Conservation (phyloP, 139 green algal species). For the Tetradesmus lagerheimii region DNA sequence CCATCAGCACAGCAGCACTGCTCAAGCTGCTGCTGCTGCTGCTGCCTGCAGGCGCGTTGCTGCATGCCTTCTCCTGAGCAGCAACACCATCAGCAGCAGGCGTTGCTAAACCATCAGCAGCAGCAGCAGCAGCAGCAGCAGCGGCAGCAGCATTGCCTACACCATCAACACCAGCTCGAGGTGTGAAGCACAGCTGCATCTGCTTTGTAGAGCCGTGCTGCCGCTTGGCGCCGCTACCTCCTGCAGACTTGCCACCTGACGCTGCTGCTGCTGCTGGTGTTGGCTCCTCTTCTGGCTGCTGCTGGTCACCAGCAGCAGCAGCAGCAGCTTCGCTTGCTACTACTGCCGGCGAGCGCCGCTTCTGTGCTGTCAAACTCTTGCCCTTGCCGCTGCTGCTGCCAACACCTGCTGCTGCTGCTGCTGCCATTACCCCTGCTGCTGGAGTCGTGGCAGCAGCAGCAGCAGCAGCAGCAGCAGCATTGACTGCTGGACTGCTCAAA, state of each 20-base stretch:
- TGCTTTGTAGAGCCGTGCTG: slow-evolving; percentile 20
- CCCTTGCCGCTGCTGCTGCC: neutral
- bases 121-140: neutral
- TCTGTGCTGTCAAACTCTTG: neutral
- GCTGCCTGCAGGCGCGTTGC: neutral
- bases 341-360: neutral
- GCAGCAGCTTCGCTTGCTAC: neutral
- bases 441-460: neutral
- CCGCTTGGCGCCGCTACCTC: neutral
- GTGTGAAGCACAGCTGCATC: slow-evolving; percentile 10
- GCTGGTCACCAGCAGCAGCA: neutral
- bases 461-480: neutral
- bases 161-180: neutral
- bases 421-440: neutral
- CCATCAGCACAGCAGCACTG: slow-evolving; percentile 29
- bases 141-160: neutral
- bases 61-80: neutral
- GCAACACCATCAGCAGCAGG: neutral
- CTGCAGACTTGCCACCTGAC: neutral
- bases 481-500: neutral
- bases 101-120: neutral
- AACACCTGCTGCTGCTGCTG: neutral
- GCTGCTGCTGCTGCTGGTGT: neutral
- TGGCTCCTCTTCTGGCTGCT: slow-evolving; percentile 6
- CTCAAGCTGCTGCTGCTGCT: slow-evolving; percentile 24